Evolutionary conservation across 1,139 yeast species (phyloP).

Genomic region (Tardiomyces depauwii): DNA sequence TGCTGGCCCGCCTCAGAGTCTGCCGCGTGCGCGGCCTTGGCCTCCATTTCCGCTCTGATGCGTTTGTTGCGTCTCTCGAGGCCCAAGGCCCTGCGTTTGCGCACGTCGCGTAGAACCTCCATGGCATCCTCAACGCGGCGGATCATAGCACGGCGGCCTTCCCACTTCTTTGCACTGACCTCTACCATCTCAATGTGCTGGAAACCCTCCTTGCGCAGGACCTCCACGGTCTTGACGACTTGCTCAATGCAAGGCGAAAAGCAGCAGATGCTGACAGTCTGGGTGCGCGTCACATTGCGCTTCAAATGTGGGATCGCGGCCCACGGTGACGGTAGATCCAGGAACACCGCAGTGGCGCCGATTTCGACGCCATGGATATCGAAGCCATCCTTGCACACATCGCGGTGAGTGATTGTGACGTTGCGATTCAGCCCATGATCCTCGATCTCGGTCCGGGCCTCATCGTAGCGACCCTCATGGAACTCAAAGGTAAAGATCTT

Average conservation of each 20-base stretch:
- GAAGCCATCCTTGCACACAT: slow-evolving; percentile 86
- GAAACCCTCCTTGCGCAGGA: slow-evolving; percentile 72
- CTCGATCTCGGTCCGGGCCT: slow-evolving; percentile 67
- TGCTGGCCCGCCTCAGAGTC: not conserved
- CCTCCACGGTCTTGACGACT: slow-evolving; percentile 74
- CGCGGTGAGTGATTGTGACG: slow-evolving; percentile 70
- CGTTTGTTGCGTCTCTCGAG: slow-evolving; percentile 44
- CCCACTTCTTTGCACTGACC: slow-evolving; percentile 78
- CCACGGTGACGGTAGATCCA: slow-evolving; percentile 98
- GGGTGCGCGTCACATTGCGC: slow-evolving; percentile 42
- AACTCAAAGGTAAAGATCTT: slow-evolving; percentile 78
- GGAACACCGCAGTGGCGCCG: slow-evolving; percentile 62
- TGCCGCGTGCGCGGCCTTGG: not conserved
- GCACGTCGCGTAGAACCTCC: slow-evolving; percentile 70
- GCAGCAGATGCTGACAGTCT: slow-evolving; percentile 68
- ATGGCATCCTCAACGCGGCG: slow-evolving; percentile 73
- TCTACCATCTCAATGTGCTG: slow-evolving; percentile 89
- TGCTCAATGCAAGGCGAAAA: slow-evolving; percentile 98
- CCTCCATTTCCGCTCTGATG: slow-evolving; percentile 14
- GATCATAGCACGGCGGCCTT: slow-evolving; percentile 83
- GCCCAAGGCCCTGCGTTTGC: slow-evolving; percentile 63
- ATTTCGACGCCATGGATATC: slow-evolving; percentile 35
- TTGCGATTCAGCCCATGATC: slow-evolving; percentile 50
- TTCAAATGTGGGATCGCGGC: slow-evolving; percentile 71
- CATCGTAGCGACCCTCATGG: slow-evolving; percentile 71